These are phyloP conservation scores for Ganoderma sinense DNA, from an alignment of 1,284 basidiomycete genomes.

Conservation along the genomic window DNA sequence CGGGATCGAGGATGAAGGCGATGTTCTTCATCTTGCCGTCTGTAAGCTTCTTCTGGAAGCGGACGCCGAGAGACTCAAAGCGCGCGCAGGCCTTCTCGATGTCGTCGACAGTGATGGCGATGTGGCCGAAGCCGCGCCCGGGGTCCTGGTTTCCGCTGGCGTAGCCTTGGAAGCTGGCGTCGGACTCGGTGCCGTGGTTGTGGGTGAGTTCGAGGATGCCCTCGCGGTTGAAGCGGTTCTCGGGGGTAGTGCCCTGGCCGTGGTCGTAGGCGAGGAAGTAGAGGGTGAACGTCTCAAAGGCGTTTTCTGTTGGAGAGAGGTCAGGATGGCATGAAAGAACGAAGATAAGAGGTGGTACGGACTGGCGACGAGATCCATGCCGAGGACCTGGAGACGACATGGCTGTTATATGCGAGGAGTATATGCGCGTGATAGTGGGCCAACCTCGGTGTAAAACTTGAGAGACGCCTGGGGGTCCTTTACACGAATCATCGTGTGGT, in stretches of 20 bases:
- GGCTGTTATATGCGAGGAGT: neutral
- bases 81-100: slow-evolving; percentile 86
- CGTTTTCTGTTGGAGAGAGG: slow-evolving; percentile 48
- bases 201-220: slow-evolving; percentile 89
- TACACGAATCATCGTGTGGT: slow-evolving; percentile 91
- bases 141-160: slow-evolving; percentile 87
- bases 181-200: slow-evolving; percentile 90
- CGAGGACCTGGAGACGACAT: slow-evolving; percentile 60
- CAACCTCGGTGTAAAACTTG: slow-evolving; percentile 76
- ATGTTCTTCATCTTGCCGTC: slow-evolving; percentile 90
- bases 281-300: slow-evolving; percentile 71
- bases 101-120: slow-evolving; percentile 87
- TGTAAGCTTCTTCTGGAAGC: slow-evolving; percentile 88
- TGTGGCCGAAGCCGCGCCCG: slow-evolving; percentile 85
- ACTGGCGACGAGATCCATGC: slow-evolving; percentile 87
- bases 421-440: neutral
- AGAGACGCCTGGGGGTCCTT: slow-evolving; percentile 87
- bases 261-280: slow-evolving; percentile 86
- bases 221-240: slow-evolving; percentile 66
- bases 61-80: slow-evolving; percentile 84
- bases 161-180: slow-evolving; percentile 83
- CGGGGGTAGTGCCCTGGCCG: slow-evolving; percentile 52
- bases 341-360: slow-evolving; percentile 24
- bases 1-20: slow-evolving; percentile 91
- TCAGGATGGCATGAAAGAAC: slow-evolving; percentile 9